These are phyloP conservation scores for Hypoxylon sp. DNA, from an alignment of 2,329 filamentous ascomycete genomes.

Conservation along the genomic window DNA sequence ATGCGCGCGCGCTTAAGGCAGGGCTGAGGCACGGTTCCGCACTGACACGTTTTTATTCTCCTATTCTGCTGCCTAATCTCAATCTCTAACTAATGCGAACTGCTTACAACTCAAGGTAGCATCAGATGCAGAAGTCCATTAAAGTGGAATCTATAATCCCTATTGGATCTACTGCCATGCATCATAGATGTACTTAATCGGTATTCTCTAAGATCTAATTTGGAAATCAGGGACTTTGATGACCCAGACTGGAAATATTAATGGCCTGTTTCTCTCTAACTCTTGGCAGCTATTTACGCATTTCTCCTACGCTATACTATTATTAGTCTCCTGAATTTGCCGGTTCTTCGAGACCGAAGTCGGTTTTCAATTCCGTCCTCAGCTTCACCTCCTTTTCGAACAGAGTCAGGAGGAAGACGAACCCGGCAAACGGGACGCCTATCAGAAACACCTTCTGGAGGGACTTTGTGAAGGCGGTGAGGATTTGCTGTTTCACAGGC, in stretches of 20 bases:
- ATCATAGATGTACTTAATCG: neutral
- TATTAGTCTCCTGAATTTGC: conserved; percentile 44
- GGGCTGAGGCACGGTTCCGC: conserved; percentile 25
- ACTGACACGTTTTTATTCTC: conserved; percentile 3
- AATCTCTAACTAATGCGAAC: conserved; percentile 8
- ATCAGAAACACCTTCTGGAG: conserved; percentile 57
- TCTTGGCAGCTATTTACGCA: neutral
- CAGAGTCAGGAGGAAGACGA: conserved; percentile 54
- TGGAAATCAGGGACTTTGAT: neutral
- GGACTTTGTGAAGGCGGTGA: conserved; percentile 52
- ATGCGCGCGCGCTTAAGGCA: conserved; percentile 8
- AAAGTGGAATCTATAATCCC: conserved; percentile 3
- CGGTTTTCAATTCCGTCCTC: conserved; percentile 55
- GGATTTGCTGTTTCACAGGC: conserved; percentile 47
- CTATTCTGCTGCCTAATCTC: conserved; percentile 27
- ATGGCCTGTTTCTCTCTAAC: neutral
- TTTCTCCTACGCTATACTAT: neutral
- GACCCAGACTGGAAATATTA: neutral
- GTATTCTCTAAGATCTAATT: neutral
- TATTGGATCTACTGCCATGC: conserved; percentile 7
- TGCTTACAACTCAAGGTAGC: neutral
- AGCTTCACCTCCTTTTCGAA: conserved; percentile 55
- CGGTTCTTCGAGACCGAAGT: conserved; percentile 55
- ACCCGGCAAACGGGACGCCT: conserved; percentile 50
- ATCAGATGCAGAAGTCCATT: neutral